These are phyloP conservation scores for Starmerella apis DNA, from an alignment of 805 yeast species.

Conservation along the genomic window DNA sequence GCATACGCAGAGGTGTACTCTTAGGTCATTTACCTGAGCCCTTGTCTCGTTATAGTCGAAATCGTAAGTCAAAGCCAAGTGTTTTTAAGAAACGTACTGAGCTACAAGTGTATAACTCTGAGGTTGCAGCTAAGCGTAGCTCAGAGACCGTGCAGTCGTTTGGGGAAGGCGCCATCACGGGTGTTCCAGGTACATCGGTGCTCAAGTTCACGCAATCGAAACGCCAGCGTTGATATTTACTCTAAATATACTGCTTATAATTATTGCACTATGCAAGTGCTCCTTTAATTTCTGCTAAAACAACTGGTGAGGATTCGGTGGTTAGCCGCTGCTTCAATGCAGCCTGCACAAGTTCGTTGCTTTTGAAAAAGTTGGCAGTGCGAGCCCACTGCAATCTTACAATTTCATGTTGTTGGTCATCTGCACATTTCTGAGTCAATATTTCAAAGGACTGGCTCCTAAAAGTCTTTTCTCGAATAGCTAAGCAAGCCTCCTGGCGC, in stretches of 20 bases:
- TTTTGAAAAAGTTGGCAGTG: conserved; percentile 29
- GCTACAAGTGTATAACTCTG: background rate
- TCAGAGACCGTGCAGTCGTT: background rate
- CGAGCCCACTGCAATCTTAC: conserved; percentile 45
- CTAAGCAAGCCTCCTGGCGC: conserved; percentile 40
- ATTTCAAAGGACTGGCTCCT: conserved; percentile 15
- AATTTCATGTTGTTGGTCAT: conserved; percentile 36
- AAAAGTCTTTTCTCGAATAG: conserved; percentile 26
- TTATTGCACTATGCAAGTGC: background rate
- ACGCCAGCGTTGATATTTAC: background rate
- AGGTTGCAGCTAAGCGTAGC: background rate
- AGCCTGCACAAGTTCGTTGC: background rate
- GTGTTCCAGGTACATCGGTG: background rate
- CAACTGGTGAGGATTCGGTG: conserved; percentile 6
- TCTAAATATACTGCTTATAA: background rate
- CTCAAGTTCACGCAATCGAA: background rate
- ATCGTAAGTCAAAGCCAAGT: background rate
- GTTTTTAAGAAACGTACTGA: background rate
- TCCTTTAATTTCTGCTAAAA: background rate
- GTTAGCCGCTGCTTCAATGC: background rate
- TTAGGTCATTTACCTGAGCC: background rate
- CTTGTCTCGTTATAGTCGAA: background rate
- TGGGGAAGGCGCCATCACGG: background rate
- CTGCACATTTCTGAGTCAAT: conserved; percentile 13
- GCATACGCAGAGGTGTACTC: background rate